Base-by-base conservation (phyloP, 768 basidiomycete species). In the Mycena filopes region DNA sequence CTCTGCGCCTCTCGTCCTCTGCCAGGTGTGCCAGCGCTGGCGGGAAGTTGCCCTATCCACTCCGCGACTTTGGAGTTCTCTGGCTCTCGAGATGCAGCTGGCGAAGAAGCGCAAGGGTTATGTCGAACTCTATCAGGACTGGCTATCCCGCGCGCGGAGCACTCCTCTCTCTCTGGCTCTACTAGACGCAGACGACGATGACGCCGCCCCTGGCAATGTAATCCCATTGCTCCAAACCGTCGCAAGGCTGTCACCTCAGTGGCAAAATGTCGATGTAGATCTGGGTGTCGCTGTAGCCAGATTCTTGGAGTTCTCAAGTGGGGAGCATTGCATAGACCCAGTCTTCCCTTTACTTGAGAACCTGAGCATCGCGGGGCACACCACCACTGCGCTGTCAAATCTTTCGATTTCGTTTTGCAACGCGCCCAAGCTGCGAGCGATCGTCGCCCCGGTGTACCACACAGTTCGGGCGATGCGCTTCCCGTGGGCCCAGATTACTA, bases 1-100 rank as follows among this genome's bases (percentile, higher is more conserved):
- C 20, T 13, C 26, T 12, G 65, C 70, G 5, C 68, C 70, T 11
- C 53, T 71, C 10, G 28, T 71, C 8, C 68, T 71, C 16, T 63
- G 68, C 26, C 40, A 57, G n/a, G 33, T 71, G 11, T 55, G 59
- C 28, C 55, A 53, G 23, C 36, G 38, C 11, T 71, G 68, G 68
- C 60, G 68, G 31, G 36, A 51, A 2, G 21, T 56, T 6, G 66
- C 68, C 16, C 28, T 61, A 10, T 53, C 68, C 13, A 67, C 65
- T 16, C 62, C 67, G 5, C 21, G 26, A n/a, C 55, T 71, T 25
- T 71, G 68, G 68, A 43, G 25, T 16, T 69, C 68, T 8, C 29
- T 71, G 28, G 41, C 3, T 20, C 7, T 45, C 11, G 41, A 47
- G 4, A 12, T 29, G 9, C 25, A 6, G 4, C 25, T 18, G 46